phyloP scores from a whole-genome alignment of 139 green algal species.

The Volvox reticuliferus region DNA sequence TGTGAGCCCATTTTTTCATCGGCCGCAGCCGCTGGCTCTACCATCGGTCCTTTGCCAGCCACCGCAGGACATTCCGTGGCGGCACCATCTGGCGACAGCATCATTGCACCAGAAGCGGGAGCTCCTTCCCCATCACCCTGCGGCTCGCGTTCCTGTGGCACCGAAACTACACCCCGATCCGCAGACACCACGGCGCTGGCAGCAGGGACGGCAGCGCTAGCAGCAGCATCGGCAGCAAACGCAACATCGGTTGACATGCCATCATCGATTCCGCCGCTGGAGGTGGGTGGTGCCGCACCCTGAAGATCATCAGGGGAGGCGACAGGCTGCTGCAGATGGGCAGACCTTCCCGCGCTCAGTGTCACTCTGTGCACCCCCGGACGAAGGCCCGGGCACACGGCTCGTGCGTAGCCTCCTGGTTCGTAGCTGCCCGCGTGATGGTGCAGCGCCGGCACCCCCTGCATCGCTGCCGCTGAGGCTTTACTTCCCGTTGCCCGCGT shows the following conservation, averaged over 20 bases:
- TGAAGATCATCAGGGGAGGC: not conserved
- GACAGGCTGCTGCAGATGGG: not conserved
- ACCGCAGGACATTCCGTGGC: too few species aligned
- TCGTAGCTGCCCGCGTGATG: conserved; percentile 1
- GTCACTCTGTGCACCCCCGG: conserved; percentile 37
- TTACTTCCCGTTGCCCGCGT: not conserved
- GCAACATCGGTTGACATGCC: too few species aligned
- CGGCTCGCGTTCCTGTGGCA: too few species aligned
- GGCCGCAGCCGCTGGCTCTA: not conserved
- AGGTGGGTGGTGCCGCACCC: too few species aligned
- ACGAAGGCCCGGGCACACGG: conserved; percentile 16
- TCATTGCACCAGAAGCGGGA: too few species aligned
- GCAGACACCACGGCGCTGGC: not conserved
- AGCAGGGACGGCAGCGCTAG: not conserved
- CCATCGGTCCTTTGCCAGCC: not conserved
- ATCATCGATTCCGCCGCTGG: too few species aligned
- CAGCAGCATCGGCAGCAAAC: not conserved
- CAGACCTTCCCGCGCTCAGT: not conserved
- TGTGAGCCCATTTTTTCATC: not conserved
- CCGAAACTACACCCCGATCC: too few species aligned
- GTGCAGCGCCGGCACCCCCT: not conserved
- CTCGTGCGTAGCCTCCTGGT: conserved; percentile 24
- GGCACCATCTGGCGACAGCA: too few species aligned
- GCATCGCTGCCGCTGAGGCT: not conserved
- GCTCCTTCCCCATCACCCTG: too few species aligned